phyloP scores from a whole-genome alignment of 805 yeast genomes.

The Suhomyces faveliae region DNA sequence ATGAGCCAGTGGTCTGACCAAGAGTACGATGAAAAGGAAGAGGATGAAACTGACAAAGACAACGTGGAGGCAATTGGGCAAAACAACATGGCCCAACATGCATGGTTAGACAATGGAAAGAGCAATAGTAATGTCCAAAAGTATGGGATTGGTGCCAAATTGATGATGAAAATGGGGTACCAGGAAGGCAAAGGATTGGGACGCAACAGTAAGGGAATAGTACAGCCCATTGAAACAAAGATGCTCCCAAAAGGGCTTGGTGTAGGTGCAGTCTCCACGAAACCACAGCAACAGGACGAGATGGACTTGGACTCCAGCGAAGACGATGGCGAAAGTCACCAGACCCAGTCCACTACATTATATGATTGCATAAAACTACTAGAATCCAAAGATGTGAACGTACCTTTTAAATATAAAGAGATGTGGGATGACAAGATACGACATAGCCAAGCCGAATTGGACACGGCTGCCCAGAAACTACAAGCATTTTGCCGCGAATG shows the following conservation, averaged over 20 bases:
- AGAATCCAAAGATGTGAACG: conserved; percentile 30
- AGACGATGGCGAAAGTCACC: conserved; percentile 14
- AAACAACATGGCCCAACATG: conserved; percentile 5
- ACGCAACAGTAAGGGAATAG: conserved; percentile 64
- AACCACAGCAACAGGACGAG: conserved; percentile 3
- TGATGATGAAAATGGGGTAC: conserved; percentile 85
- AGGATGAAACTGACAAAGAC: conserved; percentile 9
- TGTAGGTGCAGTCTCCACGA: conserved; percentile 60
- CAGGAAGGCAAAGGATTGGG: conserved; percentile 86
- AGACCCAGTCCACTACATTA: conserved; percentile 16
- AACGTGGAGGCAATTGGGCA: too few species aligned
- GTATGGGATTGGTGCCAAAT: conserved; percentile 84
- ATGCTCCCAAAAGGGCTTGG: conserved; percentile 69
- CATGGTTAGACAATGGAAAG: not conserved
- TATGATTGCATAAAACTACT: conserved; percentile 37
- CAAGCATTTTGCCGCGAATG: conserved; percentile 14
- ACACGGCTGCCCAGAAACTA: conserved; percentile 14
- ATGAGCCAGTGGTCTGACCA: conserved; percentile 6
- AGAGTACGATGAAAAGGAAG: conserved; percentile 19
- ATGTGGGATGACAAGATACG: conserved; percentile 24
- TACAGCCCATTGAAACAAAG: conserved; percentile 73
- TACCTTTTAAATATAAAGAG: conserved; percentile 37
- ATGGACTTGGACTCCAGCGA: conserved; percentile 22
- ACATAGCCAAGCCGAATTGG: conserved; percentile 10
- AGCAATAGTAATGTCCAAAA: conserved; percentile 9